phyloP scores from a whole-genome alignment of 176 grass and related monocot genomes.

The Oryza australiensis region DNA sequence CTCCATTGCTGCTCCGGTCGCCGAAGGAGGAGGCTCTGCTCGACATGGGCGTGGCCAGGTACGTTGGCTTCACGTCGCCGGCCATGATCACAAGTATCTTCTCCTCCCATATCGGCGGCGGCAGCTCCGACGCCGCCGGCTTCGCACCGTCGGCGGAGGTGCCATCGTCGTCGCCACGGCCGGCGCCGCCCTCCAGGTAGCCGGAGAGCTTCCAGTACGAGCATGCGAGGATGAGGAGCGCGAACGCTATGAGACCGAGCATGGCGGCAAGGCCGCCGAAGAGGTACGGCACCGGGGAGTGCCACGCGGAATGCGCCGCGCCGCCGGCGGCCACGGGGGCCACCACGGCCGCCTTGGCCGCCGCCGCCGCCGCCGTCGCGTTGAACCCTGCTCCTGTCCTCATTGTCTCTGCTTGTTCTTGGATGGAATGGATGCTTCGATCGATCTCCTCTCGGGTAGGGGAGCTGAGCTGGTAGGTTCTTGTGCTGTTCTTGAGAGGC shows the following conservation, averaged over 20 bases:
- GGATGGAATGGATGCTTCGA: not conserved
- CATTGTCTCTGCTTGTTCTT: conserved; percentile 48
- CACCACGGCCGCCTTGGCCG: conserved; percentile 26
- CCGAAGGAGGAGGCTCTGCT: conserved; percentile 78
- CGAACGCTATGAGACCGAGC: conserved; percentile 90
- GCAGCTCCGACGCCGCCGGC: conserved; percentile 27
- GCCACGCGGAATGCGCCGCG: conserved; percentile 70
- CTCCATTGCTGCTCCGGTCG: conserved; percentile 39
- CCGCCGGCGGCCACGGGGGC: conserved; percentile 17
- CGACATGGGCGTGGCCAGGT: conserved; percentile 81
- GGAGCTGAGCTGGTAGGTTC: conserved; percentile 4
- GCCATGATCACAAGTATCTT: conserved; percentile 98
- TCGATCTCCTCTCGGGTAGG: not conserved
- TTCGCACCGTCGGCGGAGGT: conserved; percentile 32
- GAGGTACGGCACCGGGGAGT: conserved; percentile 95
- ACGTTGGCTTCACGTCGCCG: conserved; percentile 86
- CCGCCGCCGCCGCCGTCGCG: conserved; percentile 49
- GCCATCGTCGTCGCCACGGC: conserved; percentile 14
- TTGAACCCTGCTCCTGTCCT: conserved; percentile 75
- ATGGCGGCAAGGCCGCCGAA: conserved; percentile 90
- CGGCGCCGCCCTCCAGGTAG: conserved; percentile 53
- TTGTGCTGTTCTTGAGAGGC: conserved; percentile 16
- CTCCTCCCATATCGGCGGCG: conserved; percentile 60
- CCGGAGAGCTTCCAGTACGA: conserved; percentile 95
- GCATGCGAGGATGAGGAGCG: conserved; percentile 91